Evolutionary conservation across 805 yeast genomes (phyloP).

Genomic region (Saccharomycopsis lassenensis): DNA sequence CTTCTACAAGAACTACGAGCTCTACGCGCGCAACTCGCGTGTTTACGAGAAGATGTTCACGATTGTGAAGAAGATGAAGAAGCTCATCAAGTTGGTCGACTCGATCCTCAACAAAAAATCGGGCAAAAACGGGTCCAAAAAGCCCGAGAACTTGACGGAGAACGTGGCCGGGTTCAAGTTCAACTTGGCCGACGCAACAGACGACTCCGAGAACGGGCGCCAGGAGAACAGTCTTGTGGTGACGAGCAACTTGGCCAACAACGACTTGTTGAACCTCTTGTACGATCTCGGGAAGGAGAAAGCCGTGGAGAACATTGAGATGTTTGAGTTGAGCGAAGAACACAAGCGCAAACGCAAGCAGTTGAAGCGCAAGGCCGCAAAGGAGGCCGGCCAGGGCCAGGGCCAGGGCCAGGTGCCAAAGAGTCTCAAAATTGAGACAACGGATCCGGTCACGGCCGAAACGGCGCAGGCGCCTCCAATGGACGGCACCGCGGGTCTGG

Average conservation of each 20-base stretch:
- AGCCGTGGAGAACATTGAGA: constrained; percentile 25
- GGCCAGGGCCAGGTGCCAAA: neutral
- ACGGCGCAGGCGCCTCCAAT: neutral
- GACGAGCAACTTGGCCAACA: constrained; percentile 41
- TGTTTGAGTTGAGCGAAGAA: constrained; percentile 13
- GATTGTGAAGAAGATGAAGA: constrained; percentile 17
- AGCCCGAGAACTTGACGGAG: neutral
- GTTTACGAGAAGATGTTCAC: constrained; percentile 17
- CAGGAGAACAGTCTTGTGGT: constrained; percentile 19
- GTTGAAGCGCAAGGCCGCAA: neutral
- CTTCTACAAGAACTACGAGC: constrained; percentile 15
- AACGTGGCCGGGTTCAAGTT: constrained; percentile 16
- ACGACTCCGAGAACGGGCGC: neutral
- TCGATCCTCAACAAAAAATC: constrained; percentile 9
- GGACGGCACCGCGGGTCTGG: no score
- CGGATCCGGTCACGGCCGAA: neutral
- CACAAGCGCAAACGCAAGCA: constrained; percentile 4
- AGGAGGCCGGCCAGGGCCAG: neutral
- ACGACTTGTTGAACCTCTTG: constrained; percentile 41
- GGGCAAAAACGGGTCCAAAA: neutral
- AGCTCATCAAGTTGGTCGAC: constrained; percentile 16
- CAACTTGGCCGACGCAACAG: neutral
- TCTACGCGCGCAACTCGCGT: constrained; percentile 12
- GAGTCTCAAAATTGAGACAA: neutral
- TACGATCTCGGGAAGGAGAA: constrained; percentile 45